Evolutionary conservation across 805 yeast species (phyloP).

Genomic region (Millerago galiae): DNA sequence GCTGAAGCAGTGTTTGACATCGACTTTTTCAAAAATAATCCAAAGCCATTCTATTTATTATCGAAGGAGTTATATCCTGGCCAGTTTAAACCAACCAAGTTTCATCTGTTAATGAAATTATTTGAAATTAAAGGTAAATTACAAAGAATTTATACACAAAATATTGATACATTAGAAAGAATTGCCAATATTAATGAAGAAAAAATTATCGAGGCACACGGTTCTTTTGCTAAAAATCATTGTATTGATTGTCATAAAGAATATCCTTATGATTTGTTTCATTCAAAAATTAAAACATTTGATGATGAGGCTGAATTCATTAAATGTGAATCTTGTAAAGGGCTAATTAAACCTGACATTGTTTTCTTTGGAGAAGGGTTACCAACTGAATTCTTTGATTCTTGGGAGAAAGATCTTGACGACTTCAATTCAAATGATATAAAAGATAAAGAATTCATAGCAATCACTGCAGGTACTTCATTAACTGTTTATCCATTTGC

Average conservation of each 20-base stretch:
- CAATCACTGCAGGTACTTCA: conserved; percentile 90
- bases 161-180: conserved; percentile 87
- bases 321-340: conserved; percentile 55
- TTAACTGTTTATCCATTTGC: conserved; percentile 91
- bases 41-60: conserved; percentile 77
- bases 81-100: conserved; percentile 72
- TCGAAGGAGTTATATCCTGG: conserved; percentile 89
- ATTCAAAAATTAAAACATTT: conserved; percentile 26
- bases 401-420: conserved; percentile 51
- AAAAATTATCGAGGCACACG: conserved; percentile 84
- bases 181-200: conserved; percentile 68
- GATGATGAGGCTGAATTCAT: conserved; percentile 23
- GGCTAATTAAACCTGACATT: conserved; percentile 86
- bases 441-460: conserved; percentile 48
- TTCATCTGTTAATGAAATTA: conserved; percentile 66
- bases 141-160: conserved; percentile 80
- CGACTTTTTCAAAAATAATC: conserved; percentile 67
- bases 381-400: conserved; percentile 62
- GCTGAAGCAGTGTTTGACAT: conserved; percentile 96
- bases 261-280: conserved; percentile 43
- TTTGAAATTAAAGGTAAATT: conserved; percentile 59
- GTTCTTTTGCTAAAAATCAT: conserved; percentile 80
- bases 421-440: conserved; percentile 9
- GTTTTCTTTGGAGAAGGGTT: conserved; percentile 91
- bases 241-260: conserved; percentile 69